A percentile compares a stretch with the other conserved stretches of the same genome.
phyloP scores from a whole-genome alignment of 495 filamentous ascomycete genomes.

The Sphaerosporella brunnea region DNA sequence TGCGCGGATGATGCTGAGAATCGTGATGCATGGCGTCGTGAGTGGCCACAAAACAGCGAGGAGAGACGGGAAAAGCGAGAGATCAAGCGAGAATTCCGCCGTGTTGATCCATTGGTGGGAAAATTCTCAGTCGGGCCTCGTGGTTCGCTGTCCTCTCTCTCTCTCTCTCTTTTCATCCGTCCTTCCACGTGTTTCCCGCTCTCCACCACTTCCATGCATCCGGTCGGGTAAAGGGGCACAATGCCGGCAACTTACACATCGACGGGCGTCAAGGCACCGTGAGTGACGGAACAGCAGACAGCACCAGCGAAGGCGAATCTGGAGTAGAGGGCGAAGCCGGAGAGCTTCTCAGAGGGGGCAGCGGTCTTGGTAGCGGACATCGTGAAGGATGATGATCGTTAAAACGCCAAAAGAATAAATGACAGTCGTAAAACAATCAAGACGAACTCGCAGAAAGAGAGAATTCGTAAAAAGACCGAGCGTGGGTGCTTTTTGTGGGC shows the following conservation, averaged over 20 bases:
- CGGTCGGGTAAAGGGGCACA: slow-evolving; percentile 4
- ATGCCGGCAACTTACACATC: slow-evolving; percentile 59
- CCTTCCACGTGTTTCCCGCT: no score
- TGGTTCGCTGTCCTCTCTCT: no score
- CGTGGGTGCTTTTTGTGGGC: no score
- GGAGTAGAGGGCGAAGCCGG: slow-evolving; percentile 46
- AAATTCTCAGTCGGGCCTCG: no score
- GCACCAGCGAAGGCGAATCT: slow-evolving; percentile 86
- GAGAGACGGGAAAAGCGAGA: not conserved
- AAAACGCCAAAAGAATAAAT: no score
- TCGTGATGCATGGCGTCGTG: slow-evolving; percentile 3
- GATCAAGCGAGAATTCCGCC: not conserved
- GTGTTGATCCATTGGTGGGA: no score
- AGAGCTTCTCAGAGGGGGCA: slow-evolving; percentile 21
- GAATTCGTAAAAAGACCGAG: no score
- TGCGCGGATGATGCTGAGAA: not conserved
- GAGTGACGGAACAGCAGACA: slow-evolving; percentile 85
- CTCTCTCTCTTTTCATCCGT: slow-evolving; percentile 1
- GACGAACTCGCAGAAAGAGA: no score
- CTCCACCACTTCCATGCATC: no score
- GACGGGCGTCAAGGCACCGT: slow-evolving; percentile 79
- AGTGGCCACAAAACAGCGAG: not conserved
- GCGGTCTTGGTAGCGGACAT: slow-evolving; percentile 1
- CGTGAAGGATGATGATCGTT: no score
- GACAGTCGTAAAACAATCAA: no score